Evolutionary conservation across 140 eudicot genomes (phyloP), one percentile per base, ranked within the genome.

Genomic region (Cichorium intybus): DNA sequence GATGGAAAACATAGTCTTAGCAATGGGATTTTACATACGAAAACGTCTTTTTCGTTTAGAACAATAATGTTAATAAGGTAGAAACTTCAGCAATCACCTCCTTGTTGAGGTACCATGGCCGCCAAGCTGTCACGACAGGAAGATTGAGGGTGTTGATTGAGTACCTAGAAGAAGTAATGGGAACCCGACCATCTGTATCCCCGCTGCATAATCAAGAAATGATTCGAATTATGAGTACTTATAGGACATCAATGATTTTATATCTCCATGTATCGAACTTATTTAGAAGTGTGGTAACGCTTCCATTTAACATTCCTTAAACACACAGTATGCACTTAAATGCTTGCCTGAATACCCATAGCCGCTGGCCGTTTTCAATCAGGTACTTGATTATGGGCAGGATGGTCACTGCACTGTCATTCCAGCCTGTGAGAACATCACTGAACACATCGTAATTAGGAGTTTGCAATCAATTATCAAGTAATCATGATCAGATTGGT

Each of bases 61-160:
- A 60, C 22, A 60, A 16, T 22, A 4, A 52, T 52, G 12, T 24
- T 1, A 28, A n/a, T 46, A 70, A 59, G 49, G 4, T 23, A 49
- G 41, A 61, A 37, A 62, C 33, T 56, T 48, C 7, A 24, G 47
- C 29, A 10, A 21, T 71, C 51, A 81, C 87, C 87, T 82, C 87
- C 22, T 71, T 33, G 53, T 82, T 66, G 64, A 70, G 72, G 72
- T 69, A 82, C 84, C 87, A 82, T 73, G 87, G 76, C 22, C 73
- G 74, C 84, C 84, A 78, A 50, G 68, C 26, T 43, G 79, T 78
- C 74, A 74, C 61, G 5, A 78, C 60, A 1, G 70, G 76, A 52
- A 78, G 79, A 43, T 66, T 66, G 33, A 82, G 62, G 22, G 43
- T 18, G 69, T 77, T 61, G 39, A 77, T 41, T 23, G 84, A 33